These are phyloP conservation scores for Poterioochromonas sp. DNA, from an alignment of 352 stramenopile genomes.

Conservation along the genomic window DNA sequence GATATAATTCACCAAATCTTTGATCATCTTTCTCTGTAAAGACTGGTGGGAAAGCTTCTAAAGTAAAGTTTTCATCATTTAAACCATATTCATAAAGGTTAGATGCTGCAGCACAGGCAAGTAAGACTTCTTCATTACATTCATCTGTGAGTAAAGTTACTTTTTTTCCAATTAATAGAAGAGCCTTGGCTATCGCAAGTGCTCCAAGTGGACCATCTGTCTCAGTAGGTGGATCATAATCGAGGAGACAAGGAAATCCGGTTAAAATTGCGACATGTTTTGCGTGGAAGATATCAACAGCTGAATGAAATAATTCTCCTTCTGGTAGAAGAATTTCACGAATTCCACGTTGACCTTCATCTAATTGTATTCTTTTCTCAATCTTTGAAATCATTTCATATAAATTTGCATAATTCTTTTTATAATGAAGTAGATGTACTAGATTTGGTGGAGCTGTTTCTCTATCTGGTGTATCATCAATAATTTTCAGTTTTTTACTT, in stretches of 20 bases:
- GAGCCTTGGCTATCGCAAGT: slow-evolving; percentile 47
- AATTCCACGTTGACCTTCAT: slow-evolving; percentile 33
- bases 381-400: slow-evolving; percentile 7
- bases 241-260: slow-evolving; percentile 52
- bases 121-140: slow-evolving; percentile 51
- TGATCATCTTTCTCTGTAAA: slow-evolving; percentile 45
- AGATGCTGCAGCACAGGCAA: slow-evolving; percentile 2
- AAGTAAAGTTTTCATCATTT: slow-evolving; percentile 33
- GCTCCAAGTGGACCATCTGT: slow-evolving; percentile 57
- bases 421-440: too few species aligned
- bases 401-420: too few species aligned
- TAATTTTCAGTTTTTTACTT: too few species aligned
- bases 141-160: slow-evolving; percentile 53
- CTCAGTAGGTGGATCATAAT: slow-evolving; percentile 52
- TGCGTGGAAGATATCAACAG: neutral
- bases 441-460: too few species aligned
- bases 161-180: slow-evolving; percentile 48
- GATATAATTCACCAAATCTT: slow-evolving; percentile 41
- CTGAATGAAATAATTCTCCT: slow-evolving; percentile 9
- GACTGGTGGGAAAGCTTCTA: slow-evolving; percentile 12
- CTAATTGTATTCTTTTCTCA: slow-evolving; percentile 19
- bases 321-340: neutral
- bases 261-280: slow-evolving; percentile 39
- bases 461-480: too few species aligned
- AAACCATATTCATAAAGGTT: slow-evolving; percentile 15